These are phyloP conservation scores for Barnettozyma vustinii DNA, from an alignment of 805 yeast species.

Conservation along the genomic window DNA sequence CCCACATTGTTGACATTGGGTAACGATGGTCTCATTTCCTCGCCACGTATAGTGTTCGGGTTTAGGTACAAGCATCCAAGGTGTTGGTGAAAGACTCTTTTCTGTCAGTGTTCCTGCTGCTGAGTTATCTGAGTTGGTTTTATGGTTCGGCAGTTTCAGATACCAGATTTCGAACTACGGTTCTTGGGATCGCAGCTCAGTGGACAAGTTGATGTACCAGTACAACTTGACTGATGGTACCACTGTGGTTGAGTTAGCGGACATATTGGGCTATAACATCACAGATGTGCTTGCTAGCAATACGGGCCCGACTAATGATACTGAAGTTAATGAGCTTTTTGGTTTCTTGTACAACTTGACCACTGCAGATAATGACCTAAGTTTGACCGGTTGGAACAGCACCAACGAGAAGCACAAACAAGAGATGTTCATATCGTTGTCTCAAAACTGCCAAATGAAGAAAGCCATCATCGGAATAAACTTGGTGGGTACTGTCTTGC, in stretches of 20 bases:
- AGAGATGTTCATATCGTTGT: slow-evolving; percentile 10
- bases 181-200: slow-evolving; percentile 23
- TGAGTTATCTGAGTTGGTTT: slow-evolving; percentile 20
- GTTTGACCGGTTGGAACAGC: slow-evolving; percentile 9
- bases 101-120: slow-evolving; percentile 6
- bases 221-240: slow-evolving; percentile 25
- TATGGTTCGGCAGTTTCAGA: slow-evolving; percentile 22
- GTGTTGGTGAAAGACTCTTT: slow-evolving; percentile 6
- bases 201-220: slow-evolving; percentile 18
- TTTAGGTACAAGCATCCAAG: slow-evolving; percentile 2
- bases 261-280: slow-evolving; percentile 2
- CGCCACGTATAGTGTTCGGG: not conserved
- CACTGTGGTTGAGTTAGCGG: slow-evolving; percentile 1
- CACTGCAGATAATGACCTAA: not conserved
- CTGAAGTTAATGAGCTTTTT: not conserved
- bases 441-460: slow-evolving; percentile 17
- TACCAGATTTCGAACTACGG: slow-evolving; percentile 24
- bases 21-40: slow-evolving; percentile 10
- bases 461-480: slow-evolving; percentile 13
- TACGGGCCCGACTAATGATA: not conserved
- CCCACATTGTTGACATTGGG: slow-evolving; percentile 5
- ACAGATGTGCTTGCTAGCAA: not conserved
- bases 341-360: not conserved
- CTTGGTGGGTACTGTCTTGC: slow-evolving; percentile 11
- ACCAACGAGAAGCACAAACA: slow-evolving; percentile 8